These are phyloP conservation scores for Tuber brumale DNA, from an alignment of 495 filamentous ascomycete species.

Conservation along the genomic window DNA sequence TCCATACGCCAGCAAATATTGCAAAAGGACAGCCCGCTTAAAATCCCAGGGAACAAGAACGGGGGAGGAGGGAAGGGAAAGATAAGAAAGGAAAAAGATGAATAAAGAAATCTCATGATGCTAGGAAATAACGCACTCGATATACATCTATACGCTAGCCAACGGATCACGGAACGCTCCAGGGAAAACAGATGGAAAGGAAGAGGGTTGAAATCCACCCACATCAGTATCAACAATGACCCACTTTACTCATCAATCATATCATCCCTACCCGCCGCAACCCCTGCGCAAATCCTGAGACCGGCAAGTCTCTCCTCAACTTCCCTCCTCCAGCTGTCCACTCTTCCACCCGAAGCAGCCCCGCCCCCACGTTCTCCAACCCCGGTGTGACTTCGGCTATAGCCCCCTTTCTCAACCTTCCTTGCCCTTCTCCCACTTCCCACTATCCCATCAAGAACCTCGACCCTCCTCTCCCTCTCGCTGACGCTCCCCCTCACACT, in stretches of 20 bases:
- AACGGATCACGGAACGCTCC: neutral
- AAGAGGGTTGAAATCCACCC: conserved; percentile 1
- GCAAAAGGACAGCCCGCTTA: neutral
- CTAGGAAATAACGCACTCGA: neutral
- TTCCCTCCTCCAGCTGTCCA: conserved; percentile 8
- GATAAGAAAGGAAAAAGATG: neutral
- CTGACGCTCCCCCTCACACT: conserved; percentile 5
- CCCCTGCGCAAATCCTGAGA: neutral
- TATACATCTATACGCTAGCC: neutral
- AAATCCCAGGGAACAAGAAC: neutral
- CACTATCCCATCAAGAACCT: conserved; percentile 10
- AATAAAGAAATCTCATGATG: neutral
- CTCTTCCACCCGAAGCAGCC: neutral
- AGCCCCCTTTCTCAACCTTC: conserved; percentile 6
- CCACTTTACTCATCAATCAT: neutral
- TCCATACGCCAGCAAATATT: neutral
- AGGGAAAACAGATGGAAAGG: neutral
- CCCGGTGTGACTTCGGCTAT: conserved; percentile 27
- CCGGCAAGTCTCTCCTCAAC: conserved; percentile 13
- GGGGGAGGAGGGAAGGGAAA: neutral
- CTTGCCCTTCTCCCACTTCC: conserved; percentile 7
- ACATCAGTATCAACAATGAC: neutral
- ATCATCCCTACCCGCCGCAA: conserved; percentile 2
- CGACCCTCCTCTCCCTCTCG: conserved; percentile 10
- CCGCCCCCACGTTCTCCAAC: neutral